Evolutionary conservation across 2,329 filamentous ascomycete species (phyloP).

Genomic region (Cercospora canescens): DNA sequence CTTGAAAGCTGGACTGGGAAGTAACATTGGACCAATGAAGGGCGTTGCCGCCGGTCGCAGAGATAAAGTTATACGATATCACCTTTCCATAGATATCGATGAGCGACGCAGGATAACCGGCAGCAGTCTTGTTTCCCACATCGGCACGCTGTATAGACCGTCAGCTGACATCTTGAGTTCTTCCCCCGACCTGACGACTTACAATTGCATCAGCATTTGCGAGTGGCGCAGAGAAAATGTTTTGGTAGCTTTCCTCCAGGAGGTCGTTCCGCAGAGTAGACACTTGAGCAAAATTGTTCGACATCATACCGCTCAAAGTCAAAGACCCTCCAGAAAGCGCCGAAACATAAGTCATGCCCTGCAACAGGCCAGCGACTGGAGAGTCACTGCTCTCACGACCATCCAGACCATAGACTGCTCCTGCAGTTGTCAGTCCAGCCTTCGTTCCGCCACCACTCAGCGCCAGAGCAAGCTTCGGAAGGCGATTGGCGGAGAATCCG

Average conservation of each 20-base stretch:
- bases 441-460: slow-evolving; percentile 20
- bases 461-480: slow-evolving; percentile 14
- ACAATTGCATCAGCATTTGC: slow-evolving; percentile 6
- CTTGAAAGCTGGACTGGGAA: slow-evolving; percentile 11
- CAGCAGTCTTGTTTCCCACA: slow-evolving; percentile 16
- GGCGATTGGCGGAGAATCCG: not conserved
- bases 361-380: slow-evolving; percentile 12
- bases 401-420: slow-evolving; percentile 17
- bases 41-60: slow-evolving; percentile 1
- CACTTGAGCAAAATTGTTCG: slow-evolving; percentile 18
- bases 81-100: slow-evolving; percentile 16
- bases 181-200: not conserved
- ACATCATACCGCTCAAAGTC: slow-evolving; percentile 17
- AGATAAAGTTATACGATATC: slow-evolving; percentile 16
- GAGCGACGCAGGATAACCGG: slow-evolving; percentile 14
- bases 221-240: slow-evolving; percentile 7
- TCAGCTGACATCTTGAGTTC: not conserved
- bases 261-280: slow-evolving; percentile 12
- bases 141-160: slow-evolving; percentile 4
- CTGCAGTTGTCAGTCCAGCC: slow-evolving; percentile 18
- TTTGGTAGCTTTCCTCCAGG: slow-evolving; percentile 17
- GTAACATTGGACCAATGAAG: slow-evolving; percentile 9
- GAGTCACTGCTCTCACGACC: slow-evolving; percentile 12
- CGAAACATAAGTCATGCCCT: slow-evolving; percentile 17
- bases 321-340: slow-evolving; percentile 20